phyloP scores from a whole-genome alignment of 352 stramenopile species.

The Pythium brachiatum region DNA sequence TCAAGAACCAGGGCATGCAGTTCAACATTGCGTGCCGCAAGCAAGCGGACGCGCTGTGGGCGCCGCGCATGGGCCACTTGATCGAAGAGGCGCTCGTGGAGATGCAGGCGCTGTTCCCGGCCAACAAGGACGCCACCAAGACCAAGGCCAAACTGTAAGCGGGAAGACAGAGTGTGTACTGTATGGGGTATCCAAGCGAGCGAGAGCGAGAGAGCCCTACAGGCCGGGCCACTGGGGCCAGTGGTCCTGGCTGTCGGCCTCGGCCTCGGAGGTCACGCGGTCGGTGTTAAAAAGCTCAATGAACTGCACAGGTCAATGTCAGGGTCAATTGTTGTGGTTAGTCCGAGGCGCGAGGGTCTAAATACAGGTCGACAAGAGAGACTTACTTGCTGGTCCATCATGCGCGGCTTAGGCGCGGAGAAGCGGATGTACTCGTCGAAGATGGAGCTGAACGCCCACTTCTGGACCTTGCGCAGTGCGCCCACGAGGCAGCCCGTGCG shows the following conservation, averaged over 20 bases:
- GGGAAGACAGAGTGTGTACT: not conserved
- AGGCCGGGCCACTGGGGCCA: slow-evolving; percentile 67
- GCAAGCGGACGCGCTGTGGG: slow-evolving; percentile 36
- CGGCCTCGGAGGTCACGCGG: slow-evolving; percentile 50
- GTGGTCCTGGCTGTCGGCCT: slow-evolving; percentile 32
- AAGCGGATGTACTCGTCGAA: slow-evolving; percentile 88
- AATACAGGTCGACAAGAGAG: too few species aligned
- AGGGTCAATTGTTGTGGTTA: too few species aligned
- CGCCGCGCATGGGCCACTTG: slow-evolving; percentile 60
- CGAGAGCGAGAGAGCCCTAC: too few species aligned
- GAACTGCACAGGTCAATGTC: slow-evolving; percentile 55
- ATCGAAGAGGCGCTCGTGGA: slow-evolving; percentile 76
- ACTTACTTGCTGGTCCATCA: slow-evolving; percentile 85
- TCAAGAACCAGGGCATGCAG: slow-evolving; percentile 75
- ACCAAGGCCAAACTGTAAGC: slow-evolving; percentile 38
- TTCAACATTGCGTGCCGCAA: slow-evolving; percentile 83
- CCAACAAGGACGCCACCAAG: slow-evolving; percentile 8
- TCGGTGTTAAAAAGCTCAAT: slow-evolving; percentile 86
- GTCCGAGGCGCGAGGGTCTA: not conserved
- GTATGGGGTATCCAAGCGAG: too few species aligned
- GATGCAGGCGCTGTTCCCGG: slow-evolving; percentile 69
- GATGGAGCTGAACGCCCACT: slow-evolving; percentile 81
- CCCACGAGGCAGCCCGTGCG: slow-evolving; percentile 78
- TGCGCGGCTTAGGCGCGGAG: slow-evolving; percentile 77
- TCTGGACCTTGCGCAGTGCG: slow-evolving; percentile 76